Evolutionary conservation across 2,329 filamentous ascomycete species (phyloP), one percentile per base, ranked within the genome.

Genomic region (Penicillium sp.): DNA sequence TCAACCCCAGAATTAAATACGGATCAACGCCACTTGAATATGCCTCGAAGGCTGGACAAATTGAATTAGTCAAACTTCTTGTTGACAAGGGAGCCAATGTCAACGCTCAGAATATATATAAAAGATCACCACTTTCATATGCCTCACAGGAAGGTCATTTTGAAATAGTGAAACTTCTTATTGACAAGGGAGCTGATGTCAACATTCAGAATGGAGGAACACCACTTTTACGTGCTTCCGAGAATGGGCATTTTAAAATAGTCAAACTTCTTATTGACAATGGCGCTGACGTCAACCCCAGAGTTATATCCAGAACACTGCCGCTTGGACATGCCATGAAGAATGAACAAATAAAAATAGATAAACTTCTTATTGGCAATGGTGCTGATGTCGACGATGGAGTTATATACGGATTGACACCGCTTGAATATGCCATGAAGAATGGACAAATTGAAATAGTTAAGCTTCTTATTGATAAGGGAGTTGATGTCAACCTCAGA

Each of bases 181-280:
- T 30, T 30, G 26, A 30, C 26, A 9, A 30, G 26, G 9, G 26
- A 9, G 26, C 5, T 30, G 5, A 30, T 30, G 5, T 30, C 5
- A 30, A 30, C 5, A 30, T 30, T 30, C 26, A 5, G 26, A 30
- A 30, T 21, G 52, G 57, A 46, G 6, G 12, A 18, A 47, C 43
- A 47, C 18, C 43, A 5, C 43, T 47, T 47, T 14, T 5, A 24
- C 7, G 7, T 24, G 21, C 57, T 26, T 49, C 53, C 21, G 5
- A 14, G 24, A 11, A 20, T 20, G 59, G 55, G 4, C 23, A 58
- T 50, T 45, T 60, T 48, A 35, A 33, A 5, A 16, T 60, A 11
- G 54, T 21, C 7, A 14, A 23, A 14, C 46, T 61, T 45, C 56
- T 62, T n/a, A 50, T 63, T 28, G 24, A 61, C 26, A 1, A 47